Base-by-base conservation (phyloP, 1,284 basidiomycete genomes). In the Trametes polyzona region DNA sequence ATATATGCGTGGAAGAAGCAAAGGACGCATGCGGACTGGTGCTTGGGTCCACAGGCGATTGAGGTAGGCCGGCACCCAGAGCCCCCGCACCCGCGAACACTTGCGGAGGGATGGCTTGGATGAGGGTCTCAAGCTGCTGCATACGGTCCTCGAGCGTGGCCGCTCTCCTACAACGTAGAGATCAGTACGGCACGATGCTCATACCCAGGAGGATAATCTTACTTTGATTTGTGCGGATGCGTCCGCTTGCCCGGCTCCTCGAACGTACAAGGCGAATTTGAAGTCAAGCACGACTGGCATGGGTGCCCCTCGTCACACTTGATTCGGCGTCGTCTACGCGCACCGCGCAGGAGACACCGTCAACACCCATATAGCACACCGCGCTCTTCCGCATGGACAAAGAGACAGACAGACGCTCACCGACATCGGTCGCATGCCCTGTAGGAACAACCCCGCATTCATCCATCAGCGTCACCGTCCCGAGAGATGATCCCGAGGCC, bases 351-450 rank as follows among this genome's bases (percentile, higher is more conserved):
- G 47, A 27, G 24, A 32, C 29, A 33, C n/a, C 6, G 27, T 43
- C 0, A 36, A 56, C 17, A 49, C 27, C 37, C 30, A 33, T 21
- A 19, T 12, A 29, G 16, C 24, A 36, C 48, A 16, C n/a, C 6
- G 2, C 24, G 23, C 16, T 23, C 40, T 35, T 30, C 27, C 27
- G 24, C 36, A 16, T 19, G 9, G 23, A 29, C 11, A 21, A 16
- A 6, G 9, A 29, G 24, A 46, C 30, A 36, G 50, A 54, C 47
- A n/a, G 47, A 43, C 53, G 69, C 87, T 81, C 74, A 92, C 89
- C 90, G 83, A 78, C 90, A 92, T 58, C 90, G 87, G 80, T 92
- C 90, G 77, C 90, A 92, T 59, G 90, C 90, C 70, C 90, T 91
- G 58, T 26, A n/a, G n/a, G n/a, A n/a, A 49, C 27, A 21, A 23